Percentiles rank a stretch among this genome's conserved stretches.
phyloP scores from a whole-genome alignment of 208 protist genomes.

The Blastocrithidia nonstop region DNA sequence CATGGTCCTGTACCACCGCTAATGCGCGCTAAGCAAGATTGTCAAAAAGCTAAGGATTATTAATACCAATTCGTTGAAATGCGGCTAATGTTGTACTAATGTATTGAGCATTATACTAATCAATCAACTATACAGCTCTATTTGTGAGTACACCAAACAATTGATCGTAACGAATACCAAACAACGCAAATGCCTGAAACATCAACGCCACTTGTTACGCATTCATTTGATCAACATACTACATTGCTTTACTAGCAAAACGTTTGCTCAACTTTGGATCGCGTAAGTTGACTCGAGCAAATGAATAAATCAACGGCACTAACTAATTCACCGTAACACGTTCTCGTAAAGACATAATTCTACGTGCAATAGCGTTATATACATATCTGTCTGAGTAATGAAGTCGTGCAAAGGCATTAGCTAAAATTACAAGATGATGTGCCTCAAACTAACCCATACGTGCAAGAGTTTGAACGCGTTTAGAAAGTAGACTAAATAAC shows the following conservation, averaged over 20 bases:
- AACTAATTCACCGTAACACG: conserved; percentile 82
- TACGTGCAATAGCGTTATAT: conserved; percentile 64
- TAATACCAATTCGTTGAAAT: conserved; percentile 85
- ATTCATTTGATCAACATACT: conserved; percentile 86
- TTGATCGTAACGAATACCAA: conserved; percentile 86
- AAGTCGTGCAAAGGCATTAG: conserved; percentile 64
- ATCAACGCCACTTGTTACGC: conserved; percentile 76
- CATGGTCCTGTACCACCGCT: conserved; percentile 82
- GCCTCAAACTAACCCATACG: conserved; percentile 83
- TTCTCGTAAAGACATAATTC: conserved; percentile 78
- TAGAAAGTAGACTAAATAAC: conserved; percentile 58
- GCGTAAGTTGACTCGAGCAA: conserved; percentile 74
- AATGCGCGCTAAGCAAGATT: conserved; percentile 83
- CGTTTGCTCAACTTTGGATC: conserved; percentile 81
- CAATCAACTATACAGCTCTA: conserved; percentile 82
- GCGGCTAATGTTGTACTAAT: conserved; percentile 80
- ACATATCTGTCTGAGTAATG: conserved; percentile 73
- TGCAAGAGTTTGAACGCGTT: conserved; percentile 74
- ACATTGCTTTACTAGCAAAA: conserved; percentile 80
- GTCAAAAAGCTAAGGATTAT: conserved; percentile 86
- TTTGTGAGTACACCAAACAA: conserved; percentile 88
- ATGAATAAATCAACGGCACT: conserved; percentile 68
- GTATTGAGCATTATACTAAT: conserved; percentile 84
- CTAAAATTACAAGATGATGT: conserved; percentile 72
- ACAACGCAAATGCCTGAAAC: conserved; percentile 80